phyloP scores from a whole-genome alignment of 176 grass and related monocot genomes.

The Alloteropsis semialata region DNA sequence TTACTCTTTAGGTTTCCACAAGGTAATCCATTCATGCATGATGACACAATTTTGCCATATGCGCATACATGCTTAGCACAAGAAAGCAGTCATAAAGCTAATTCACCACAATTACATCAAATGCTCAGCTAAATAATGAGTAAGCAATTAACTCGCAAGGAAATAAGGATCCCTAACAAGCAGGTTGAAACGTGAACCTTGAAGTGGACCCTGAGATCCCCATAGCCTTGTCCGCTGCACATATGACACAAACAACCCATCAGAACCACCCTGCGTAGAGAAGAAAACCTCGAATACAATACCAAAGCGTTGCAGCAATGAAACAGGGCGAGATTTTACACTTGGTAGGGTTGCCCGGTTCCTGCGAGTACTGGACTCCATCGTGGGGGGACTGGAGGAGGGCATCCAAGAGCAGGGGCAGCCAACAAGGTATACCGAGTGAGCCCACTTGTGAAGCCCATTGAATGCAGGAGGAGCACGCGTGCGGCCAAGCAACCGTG shows the following conservation, averaged over 20 bases:
- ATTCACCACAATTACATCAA: not conserved
- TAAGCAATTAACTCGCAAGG: not conserved
- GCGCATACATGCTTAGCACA: not conserved
- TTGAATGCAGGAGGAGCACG: too few relatives aligned
- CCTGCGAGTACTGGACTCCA: conserved; percentile 72
- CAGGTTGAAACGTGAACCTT: conserved; percentile 46
- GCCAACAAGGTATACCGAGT: too few relatives aligned
- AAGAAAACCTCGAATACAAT: not conserved
- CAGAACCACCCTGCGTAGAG: not conserved
- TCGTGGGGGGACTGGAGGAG: too few relatives aligned
- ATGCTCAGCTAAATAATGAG: not conserved
- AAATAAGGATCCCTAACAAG: not conserved
- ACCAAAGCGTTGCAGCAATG: not conserved
- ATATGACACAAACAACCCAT: conserved; percentile 13
- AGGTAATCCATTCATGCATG: not conserved
- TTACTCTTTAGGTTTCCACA: conserved; percentile 40
- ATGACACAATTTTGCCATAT: not conserved
- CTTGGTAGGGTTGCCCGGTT: conserved; percentile 62
- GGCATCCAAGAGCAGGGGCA: too few relatives aligned
- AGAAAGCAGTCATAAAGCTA: not conserved
- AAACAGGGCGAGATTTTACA: conserved; percentile 39
- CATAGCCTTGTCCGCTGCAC: conserved; percentile 83
- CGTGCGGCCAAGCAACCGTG: too few relatives aligned
- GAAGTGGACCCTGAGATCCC: conserved; percentile 87
- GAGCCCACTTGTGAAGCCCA: too few relatives aligned